Percentiles rank a stretch among this genome's conserved stretches.
phyloP scores from a whole-genome alignment of 108 stramenopile species.

The Fistulifera pelliculosa region DNA sequence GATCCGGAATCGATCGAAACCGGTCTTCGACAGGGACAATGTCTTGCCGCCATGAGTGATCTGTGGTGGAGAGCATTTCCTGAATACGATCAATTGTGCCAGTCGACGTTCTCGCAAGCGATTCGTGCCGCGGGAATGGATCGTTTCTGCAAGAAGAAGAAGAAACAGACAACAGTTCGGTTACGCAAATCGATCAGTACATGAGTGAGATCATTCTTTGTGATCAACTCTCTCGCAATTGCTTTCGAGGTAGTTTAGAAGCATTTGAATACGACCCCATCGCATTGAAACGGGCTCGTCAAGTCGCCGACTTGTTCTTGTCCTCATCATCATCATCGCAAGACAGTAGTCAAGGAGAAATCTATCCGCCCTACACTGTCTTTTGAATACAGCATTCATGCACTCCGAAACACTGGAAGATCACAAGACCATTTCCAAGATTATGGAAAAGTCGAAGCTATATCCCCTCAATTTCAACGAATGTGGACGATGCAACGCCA shows the following conservation, averaged over 20 bases:
- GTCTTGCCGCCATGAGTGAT: constrained; percentile 1
- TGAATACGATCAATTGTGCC: constrained; percentile 30
- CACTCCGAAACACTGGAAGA: constrained; percentile 39
- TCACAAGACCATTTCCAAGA: constrained; percentile 15
- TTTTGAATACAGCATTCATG: constrained; percentile 42
- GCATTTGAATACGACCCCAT: constrained; percentile 51
- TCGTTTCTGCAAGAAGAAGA: no score
- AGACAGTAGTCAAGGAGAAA: constrained; percentile 8
- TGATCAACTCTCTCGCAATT: constrained; percentile 64
- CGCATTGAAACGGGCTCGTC: constrained; percentile 15
- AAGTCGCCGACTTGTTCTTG: constrained; percentile 5
- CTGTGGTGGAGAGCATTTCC: constrained; percentile 28
- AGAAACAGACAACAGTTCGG: no score
- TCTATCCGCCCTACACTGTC: constrained; percentile 18
- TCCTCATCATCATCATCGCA: no score
- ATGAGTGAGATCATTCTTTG: constrained; percentile 54
- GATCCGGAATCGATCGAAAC: background rate
- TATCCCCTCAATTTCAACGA: background rate
- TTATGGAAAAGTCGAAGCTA: background rate
- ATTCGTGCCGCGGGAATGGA: constrained; percentile 9
- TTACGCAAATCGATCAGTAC: constrained; percentile 33
- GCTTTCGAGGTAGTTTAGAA: constrained; percentile 49
- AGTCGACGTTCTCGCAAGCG: constrained; percentile 5
- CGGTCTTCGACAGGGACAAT: constrained; percentile 2
- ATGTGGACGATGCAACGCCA: background rate